Evolutionary conservation across 352 stramenopile species (phyloP).

Genomic region (Paralagenidium karlingii): DNA sequence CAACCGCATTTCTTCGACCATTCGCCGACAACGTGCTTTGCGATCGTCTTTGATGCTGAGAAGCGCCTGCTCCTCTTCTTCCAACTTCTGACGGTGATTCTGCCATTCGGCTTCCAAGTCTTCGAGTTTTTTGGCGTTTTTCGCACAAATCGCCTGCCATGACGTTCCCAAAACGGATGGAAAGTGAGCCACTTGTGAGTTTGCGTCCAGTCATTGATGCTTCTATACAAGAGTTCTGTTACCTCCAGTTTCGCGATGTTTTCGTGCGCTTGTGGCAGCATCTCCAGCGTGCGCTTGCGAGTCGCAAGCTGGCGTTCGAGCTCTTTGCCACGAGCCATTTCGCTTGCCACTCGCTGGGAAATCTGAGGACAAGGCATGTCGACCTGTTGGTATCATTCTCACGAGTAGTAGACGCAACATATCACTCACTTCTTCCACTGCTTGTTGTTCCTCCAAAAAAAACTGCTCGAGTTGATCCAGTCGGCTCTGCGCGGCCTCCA

Average conservation of each 20-base stretch:
- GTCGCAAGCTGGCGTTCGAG: constrained; percentile 34
- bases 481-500: too few relatives aligned
- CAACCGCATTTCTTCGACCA: constrained; percentile 53
- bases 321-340: too few relatives aligned
- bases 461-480: too few relatives aligned
- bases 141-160: constrained; percentile 30
- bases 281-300: constrained; percentile 37
- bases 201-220: not conserved
- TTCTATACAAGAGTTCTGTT: too few relatives aligned
- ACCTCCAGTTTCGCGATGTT: constrained; percentile 65
- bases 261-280: constrained; percentile 44
- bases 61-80: constrained; percentile 29
- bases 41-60: constrained; percentile 25
- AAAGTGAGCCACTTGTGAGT: too few relatives aligned
- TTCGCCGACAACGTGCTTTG: constrained; percentile 36
- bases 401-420: too few relatives aligned
- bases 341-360: too few relatives aligned
- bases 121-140: constrained; percentile 30
- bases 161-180: too few relatives aligned
- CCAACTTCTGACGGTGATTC: constrained; percentile 21
- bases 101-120: constrained; percentile 44
- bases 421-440: too few relatives aligned
- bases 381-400: too few relatives aligned
- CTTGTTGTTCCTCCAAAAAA: too few relatives aligned
- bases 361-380: too few relatives aligned